Percentiles rank a stretch among this genome's conserved stretches.
phyloP scores from a whole-genome alignment of 345 rosid species.

The Geranium rotundifolium region DNA sequence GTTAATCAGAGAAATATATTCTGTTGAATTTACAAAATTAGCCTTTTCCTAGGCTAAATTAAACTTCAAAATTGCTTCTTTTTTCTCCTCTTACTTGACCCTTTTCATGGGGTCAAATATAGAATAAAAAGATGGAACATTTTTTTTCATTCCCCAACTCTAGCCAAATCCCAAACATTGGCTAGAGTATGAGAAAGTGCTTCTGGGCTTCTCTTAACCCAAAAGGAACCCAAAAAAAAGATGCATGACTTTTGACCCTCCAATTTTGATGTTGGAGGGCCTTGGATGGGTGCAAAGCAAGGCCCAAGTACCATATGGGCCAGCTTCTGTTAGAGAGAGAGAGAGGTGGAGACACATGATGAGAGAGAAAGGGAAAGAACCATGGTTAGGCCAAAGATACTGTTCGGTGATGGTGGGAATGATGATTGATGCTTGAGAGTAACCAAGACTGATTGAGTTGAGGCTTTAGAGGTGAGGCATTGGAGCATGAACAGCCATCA shows the following conservation, averaged over 20 bases:
- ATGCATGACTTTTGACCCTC: conserved; percentile 21
- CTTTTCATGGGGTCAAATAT: background rate
- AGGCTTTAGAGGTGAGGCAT: conserved; percentile 49
- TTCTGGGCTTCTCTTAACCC: background rate
- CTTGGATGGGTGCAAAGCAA: conserved; percentile 31
- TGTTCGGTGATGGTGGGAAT: conserved; percentile 13
- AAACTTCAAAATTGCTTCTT: conserved; percentile 20
- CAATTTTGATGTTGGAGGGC: conserved; percentile 25
- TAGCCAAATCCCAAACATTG: background rate
- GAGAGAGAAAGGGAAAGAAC: conserved; percentile 35
- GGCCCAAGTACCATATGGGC: conserved; percentile 38
- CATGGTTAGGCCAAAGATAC: conserved; percentile 56
- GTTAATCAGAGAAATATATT: background rate
- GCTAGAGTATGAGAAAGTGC: background rate
- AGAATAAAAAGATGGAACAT: conserved; percentile 22
- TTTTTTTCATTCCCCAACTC: conserved; percentile 11
- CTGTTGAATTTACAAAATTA: conserved; percentile 41
- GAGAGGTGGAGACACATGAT: conserved; percentile 18
- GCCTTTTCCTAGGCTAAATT: conserved; percentile 53
- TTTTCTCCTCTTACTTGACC: background rate
- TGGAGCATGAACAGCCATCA: conserved; percentile 57
- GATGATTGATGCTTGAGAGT: background rate
- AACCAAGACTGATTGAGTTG: background rate
- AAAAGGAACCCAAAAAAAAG: background rate
- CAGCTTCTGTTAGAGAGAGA: conserved; percentile 23